Base-by-base conservation (phyloP, 169 alveolate genomes). In the Eimeria sp. region DNA sequence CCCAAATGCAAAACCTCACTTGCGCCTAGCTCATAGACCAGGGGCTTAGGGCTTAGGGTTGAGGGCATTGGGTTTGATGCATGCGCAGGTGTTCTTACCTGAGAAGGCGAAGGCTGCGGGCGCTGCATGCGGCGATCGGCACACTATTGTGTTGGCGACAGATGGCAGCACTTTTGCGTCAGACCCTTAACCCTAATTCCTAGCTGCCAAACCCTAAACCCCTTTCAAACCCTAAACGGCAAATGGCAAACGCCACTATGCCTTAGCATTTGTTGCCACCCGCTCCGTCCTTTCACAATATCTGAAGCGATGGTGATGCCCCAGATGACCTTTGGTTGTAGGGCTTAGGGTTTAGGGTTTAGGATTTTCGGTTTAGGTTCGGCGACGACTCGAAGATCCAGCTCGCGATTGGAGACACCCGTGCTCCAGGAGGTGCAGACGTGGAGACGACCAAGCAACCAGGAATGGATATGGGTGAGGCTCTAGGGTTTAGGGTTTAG, bases 361-460 rank as follows among this genome's bases (percentile, higher is more conserved):
- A 65, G 75, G 75, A 40, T 65, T 7, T 6, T 45, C 25, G 20
- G 27, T 87, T 61, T 30, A 89, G 95, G 43, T 89, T 89, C 45
- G 95, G 95, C 4, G 95, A 89, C 88, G 95, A 89, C 58, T 89
- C 95, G 47, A 89, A 89, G 87, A 89, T 89, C 25, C 89, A 89
- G 88, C 95, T 89, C 22, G 95, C 87, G 67, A 76, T 89, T 51
- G 95, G 95, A 25, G 95, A 89, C 95, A 89, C 95, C 57, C 95
- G 95, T 0, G 84, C 57, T n/a, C 57, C 49, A 73, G 84, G 57
- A 45, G 54, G 84, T 20, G 84, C 25, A 73, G 84, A 73, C 20
- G 51, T 34, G 58, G 84, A 57, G 57, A 34, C 84, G 54, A 30
- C 51, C 49, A 34, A 30, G 27, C 6, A 34, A 7, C 34, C 30